These are phyloP conservation scores for Fraxinus dipetala DNA, from an alignment of 305 asterid species.

Conservation along the genomic window DNA sequence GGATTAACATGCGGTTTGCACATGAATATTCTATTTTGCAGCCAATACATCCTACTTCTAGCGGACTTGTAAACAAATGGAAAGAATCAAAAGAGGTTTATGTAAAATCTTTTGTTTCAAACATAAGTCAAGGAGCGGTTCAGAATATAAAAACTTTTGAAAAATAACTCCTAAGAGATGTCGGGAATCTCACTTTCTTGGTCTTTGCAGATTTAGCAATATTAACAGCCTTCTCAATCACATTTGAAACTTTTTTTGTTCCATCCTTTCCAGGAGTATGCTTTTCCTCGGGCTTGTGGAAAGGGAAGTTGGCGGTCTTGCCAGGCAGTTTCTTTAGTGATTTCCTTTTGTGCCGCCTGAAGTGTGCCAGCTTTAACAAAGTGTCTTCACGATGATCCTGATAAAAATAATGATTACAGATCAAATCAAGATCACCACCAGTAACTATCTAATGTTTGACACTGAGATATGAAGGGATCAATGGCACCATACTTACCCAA, in stretches of 20 bases:
- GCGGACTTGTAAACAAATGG: background rate
- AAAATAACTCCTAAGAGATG: conserved; percentile 14
- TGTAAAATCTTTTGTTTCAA: background rate
- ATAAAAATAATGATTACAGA: conserved; percentile 21
- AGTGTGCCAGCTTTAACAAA: conserved; percentile 70
- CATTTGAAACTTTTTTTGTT: conserved; percentile 72
- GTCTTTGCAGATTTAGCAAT: conserved; percentile 79
- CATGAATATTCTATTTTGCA: background rate
- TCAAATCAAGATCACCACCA: conserved; percentile 21
- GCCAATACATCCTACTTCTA: background rate
- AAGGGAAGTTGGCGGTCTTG: conserved; percentile 52
- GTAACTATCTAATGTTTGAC: conserved; percentile 6
- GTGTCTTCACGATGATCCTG: conserved; percentile 97
- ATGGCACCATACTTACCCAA: conserved; percentile 57
- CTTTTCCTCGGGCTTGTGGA: conserved; percentile 89
- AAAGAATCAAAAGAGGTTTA: background rate
- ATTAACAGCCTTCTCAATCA: conserved; percentile 80
- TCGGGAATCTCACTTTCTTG: conserved; percentile 59
- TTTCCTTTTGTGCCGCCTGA: conserved; percentile 91
- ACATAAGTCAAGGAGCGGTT: background rate
- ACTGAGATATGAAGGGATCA: background rate
- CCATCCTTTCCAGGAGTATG: conserved; percentile 85
- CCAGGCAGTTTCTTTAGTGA: conserved; percentile 69
- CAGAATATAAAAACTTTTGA: background rate
- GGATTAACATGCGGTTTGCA: conserved; percentile 7